These are phyloP conservation scores for Aquilaria agallochum DNA, from an alignment of 441 rosid species.

Conservation along the genomic window DNA sequence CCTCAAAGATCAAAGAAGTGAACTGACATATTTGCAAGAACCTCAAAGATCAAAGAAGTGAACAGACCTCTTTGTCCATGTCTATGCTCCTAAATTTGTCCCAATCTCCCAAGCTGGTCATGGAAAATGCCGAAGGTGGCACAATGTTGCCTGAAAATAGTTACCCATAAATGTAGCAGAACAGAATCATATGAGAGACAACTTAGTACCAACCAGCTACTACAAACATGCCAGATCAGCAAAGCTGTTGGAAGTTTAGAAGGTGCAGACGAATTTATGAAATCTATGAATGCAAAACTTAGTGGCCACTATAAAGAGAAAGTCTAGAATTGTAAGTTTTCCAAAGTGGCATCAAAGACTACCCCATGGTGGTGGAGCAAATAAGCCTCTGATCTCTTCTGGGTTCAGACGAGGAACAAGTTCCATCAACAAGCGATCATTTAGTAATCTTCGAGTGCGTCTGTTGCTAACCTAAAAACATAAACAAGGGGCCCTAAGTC, in stretches of 20 bases:
- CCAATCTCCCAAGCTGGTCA: conserved; percentile 77
- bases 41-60: conserved; percentile 1
- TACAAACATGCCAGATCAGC: too few species aligned
- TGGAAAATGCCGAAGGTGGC: conserved; percentile 79
- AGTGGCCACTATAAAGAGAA: not conserved
- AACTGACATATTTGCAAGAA: too few species aligned
- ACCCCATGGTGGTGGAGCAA: conserved; percentile 99
- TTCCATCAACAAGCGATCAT: conserved; percentile 90
- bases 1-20: not conserved
- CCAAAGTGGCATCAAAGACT: conserved; percentile 13
- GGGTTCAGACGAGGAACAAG: conserved; percentile 91
- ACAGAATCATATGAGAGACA: too few species aligned
- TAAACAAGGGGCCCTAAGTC: not conserved
- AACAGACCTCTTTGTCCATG: conserved; percentile 88
- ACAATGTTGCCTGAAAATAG: conserved; percentile 70
- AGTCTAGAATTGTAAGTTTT: not conserved
- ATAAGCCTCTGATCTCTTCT: conserved; percentile 81
- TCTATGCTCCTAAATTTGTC: conserved; percentile 84
- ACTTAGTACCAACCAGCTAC: too few species aligned
- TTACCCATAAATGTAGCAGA: too few species aligned
- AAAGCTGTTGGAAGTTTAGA: too few species aligned
- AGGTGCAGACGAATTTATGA: too few species aligned
- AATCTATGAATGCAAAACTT: not conserved
- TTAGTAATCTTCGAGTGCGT: conserved; percentile 79
- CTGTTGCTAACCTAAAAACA: conserved; percentile 70